These are phyloP conservation scores for Hyaloscypha variabilis DNA, from an alignment of 495 filamentous ascomycete genomes.

Conservation along the genomic window DNA sequence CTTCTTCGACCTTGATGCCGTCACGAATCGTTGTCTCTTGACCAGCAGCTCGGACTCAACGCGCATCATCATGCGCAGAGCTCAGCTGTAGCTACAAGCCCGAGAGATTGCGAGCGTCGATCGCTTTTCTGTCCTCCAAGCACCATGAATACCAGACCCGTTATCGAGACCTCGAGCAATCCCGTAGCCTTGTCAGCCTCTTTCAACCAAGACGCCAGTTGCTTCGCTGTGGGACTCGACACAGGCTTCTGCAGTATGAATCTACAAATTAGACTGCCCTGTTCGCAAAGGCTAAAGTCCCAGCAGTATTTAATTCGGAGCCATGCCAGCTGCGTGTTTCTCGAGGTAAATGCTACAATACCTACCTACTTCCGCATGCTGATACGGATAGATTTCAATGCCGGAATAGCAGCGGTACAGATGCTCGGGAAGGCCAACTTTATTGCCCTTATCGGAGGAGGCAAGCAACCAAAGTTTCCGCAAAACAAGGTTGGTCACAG, in stretches of 20 bases:
- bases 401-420: slow-evolving; percentile 78
- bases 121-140: slow-evolving; percentile 10
- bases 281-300: slow-evolving; percentile 8
- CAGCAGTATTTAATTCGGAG: slow-evolving; percentile 74
- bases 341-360: slow-evolving; percentile 46
- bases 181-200: slow-evolving; percentile 80
- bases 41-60: neutral
- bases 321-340: slow-evolving; percentile 74
- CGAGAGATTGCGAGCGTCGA: neutral
- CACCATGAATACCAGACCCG: slow-evolving; percentile 86
- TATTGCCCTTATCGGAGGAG: slow-evolving; percentile 88
- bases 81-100: neutral
- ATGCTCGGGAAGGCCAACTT: slow-evolving; percentile 91
- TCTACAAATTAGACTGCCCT: neutral
- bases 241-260: slow-evolving; percentile 82
- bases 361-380: slow-evolving; percentile 1
- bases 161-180: slow-evolving; percentile 74
- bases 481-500: slow-evolving; percentile 70
- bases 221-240: slow-evolving; percentile 88
- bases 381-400: slow-evolving; percentile 70
- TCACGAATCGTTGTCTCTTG: neutral
- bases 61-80: slow-evolving; percentile 6
- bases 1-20: neutral
- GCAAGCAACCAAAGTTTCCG: slow-evolving; percentile 81
- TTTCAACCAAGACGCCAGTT: slow-evolving; percentile 86